Conservation (phyloP, 768 basidiomycete species). For the Filobasidium floriforme region DNA sequence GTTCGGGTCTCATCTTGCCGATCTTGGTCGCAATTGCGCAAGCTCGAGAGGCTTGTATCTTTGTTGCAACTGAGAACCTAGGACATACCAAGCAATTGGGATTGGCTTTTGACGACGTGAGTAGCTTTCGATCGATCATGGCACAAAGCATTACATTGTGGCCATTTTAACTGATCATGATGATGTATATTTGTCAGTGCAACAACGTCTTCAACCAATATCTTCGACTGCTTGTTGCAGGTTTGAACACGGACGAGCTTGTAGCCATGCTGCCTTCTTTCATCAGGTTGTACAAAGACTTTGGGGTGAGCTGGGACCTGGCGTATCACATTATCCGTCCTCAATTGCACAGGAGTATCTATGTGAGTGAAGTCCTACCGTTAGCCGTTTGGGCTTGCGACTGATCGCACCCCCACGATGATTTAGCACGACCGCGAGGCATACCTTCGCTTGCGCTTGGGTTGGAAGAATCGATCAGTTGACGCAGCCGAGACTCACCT, state of each 20-base stretch:
- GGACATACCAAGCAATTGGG: slow-evolving; percentile 78
- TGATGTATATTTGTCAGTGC: slow-evolving; percentile 58
- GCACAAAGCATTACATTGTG: slow-evolving; percentile 9
- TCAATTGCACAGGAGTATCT: slow-evolving; percentile 19
- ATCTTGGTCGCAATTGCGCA: slow-evolving; percentile 87
- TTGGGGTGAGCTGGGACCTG: slow-evolving; percentile 73
- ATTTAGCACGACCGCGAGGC: slow-evolving; percentile 14
- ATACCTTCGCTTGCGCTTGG: slow-evolving; percentile 15
- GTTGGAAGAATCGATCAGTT: slow-evolving; percentile 9
- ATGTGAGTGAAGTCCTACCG: background rate
- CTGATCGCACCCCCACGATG: background rate
- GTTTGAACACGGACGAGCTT: slow-evolving; percentile 65
- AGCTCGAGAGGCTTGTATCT: slow-evolving; percentile 78
- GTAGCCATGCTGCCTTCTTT: slow-evolving; percentile 67
- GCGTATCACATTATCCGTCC: slow-evolving; percentile 93
- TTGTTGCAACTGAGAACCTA: slow-evolving; percentile 54
- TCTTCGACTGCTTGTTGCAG: slow-evolving; percentile 72
- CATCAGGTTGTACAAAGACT: slow-evolving; percentile 62
- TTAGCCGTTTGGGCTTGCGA: too few relatives aligned
- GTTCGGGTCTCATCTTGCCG: slow-evolving; percentile 65
- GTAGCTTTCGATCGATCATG: slow-evolving; percentile 44
- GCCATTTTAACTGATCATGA: background rate
- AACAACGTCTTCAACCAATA: slow-evolving; percentile 90
- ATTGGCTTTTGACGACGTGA: slow-evolving; percentile 77
- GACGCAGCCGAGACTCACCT: slow-evolving; percentile 6